Evolutionary conservation across 495 filamentous ascomycete genomes (phyloP).

Genomic region (Penicillium coffeae): DNA sequence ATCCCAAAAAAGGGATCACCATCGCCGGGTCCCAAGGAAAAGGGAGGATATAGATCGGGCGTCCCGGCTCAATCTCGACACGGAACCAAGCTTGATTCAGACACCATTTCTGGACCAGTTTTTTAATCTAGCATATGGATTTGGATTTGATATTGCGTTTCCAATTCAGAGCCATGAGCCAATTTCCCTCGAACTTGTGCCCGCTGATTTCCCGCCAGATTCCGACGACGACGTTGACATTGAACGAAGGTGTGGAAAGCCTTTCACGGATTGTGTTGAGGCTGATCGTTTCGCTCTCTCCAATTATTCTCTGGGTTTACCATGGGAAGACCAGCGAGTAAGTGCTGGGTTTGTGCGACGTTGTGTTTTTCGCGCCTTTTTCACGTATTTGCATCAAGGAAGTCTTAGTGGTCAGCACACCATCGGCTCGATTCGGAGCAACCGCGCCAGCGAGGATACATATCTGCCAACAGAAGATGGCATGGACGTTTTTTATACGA

Average conservation of each 20-base stretch:
- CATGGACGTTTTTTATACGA: background rate
- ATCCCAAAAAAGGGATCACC: constrained; percentile 3
- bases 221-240: background rate
- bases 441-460: background rate
- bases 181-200: background rate
- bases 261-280: constrained; percentile 7
- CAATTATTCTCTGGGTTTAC: background rate
- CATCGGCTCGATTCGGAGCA: background rate
- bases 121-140: background rate
- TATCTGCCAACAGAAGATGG: background rate
- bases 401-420: background rate
- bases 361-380: constrained; percentile 7
- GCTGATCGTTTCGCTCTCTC: constrained; percentile 9
- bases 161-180: background rate
- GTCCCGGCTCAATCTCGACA: background rate
- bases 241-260: constrained; percentile 4
- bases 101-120: background rate
- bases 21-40: constrained; percentile 5
- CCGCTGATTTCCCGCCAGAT: constrained; percentile 2
- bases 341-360: constrained; percentile 5
- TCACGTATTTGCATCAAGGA: background rate
- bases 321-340: background rate
- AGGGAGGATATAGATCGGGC: background rate
- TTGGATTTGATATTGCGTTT: background rate
- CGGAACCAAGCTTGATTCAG: background rate